These are phyloP conservation scores for Boletus subcaerulescens DNA, from an alignment of 768 basidiomycete species.

Conservation along the genomic window DNA sequence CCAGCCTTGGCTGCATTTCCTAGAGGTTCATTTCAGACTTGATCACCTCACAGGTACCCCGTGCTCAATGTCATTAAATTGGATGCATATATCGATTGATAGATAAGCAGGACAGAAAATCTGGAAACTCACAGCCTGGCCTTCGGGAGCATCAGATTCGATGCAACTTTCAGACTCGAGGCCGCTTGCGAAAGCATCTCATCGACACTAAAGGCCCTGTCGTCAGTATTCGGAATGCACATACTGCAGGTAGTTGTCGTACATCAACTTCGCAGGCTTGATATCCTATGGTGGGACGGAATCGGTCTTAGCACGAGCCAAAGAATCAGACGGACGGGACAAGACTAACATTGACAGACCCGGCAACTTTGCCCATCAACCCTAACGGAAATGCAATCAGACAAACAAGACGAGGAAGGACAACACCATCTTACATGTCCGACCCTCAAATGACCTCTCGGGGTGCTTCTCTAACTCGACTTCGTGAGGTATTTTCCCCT, in stretches of 20 bases:
- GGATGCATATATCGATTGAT: neutral
- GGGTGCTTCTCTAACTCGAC: constrained; percentile 68
- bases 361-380: constrained; percentile 80
- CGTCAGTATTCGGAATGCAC: constrained; percentile 7
- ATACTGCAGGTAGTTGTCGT: constrained; percentile 22
- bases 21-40: too few species aligned
- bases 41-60: too few species aligned
- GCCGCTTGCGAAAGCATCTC: constrained; percentile 75
- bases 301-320: neutral
- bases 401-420: neutral
- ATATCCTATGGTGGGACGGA: constrained; percentile 49
- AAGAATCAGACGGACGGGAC: neutral
- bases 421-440: constrained; percentile 47
- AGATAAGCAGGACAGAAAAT: neutral
- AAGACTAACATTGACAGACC: constrained; percentile 54
- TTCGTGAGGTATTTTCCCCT: constrained; percentile 75
- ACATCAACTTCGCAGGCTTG: constrained; percentile 85
- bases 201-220: constrained; percentile 56
- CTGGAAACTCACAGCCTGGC: constrained; percentile 43
- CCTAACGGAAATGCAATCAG: constrained; percentile 36
- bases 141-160: constrained; percentile 39
- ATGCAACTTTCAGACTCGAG: constrained; percentile 47
- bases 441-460: constrained; percentile 57
- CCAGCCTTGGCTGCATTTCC: too few species aligned
- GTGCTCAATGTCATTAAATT: too few species aligned